phyloP scores from a whole-genome alignment of 257 asterid genomes.

The Lycium ferocissimum region DNA sequence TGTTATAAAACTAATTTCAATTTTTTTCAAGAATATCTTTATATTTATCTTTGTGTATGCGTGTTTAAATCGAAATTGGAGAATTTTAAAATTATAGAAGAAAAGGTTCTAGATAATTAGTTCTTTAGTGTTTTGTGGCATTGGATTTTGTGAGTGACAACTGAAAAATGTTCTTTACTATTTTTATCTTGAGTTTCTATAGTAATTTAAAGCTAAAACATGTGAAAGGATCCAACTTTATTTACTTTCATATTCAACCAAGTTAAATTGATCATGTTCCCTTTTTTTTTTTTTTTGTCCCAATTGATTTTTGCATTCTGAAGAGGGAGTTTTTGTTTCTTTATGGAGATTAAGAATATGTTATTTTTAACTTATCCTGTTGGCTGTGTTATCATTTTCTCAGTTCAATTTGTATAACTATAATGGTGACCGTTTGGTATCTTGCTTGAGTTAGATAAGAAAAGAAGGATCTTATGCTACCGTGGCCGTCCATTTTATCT shows the following conservation, averaged over 20 bases:
- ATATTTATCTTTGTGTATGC: background rate
- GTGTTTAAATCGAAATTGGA: background rate
- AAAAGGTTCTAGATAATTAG: background rate
- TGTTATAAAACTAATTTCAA: background rate
- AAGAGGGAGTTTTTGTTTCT: background rate
- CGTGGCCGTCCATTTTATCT: background rate
- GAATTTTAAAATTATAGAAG: background rate
- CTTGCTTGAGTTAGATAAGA: background rate
- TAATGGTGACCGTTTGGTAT: background rate
- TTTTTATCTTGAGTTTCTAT: background rate
- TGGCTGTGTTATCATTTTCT: background rate
- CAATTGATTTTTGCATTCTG: slow-evolving; percentile 7
- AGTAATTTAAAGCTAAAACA: background rate
- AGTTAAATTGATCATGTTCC: background rate
- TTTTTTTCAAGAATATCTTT: background rate
- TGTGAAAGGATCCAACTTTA: slow-evolving; percentile 8
- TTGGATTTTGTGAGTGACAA: slow-evolving; percentile 6
- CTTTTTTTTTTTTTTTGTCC: background rate
- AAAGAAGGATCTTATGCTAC: slow-evolving; percentile 5
- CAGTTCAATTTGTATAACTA: background rate
- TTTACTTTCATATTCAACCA: background rate
- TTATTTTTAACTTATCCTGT: background rate
- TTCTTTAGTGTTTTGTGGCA: background rate
- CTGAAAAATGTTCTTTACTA: background rate
- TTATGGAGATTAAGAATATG: background rate